A percentile compares a stretch with the other conserved stretches of the same genome.
phyloP scores from a whole-genome alignment of 257 asterid species.

The Marsdenia floribunda region DNA sequence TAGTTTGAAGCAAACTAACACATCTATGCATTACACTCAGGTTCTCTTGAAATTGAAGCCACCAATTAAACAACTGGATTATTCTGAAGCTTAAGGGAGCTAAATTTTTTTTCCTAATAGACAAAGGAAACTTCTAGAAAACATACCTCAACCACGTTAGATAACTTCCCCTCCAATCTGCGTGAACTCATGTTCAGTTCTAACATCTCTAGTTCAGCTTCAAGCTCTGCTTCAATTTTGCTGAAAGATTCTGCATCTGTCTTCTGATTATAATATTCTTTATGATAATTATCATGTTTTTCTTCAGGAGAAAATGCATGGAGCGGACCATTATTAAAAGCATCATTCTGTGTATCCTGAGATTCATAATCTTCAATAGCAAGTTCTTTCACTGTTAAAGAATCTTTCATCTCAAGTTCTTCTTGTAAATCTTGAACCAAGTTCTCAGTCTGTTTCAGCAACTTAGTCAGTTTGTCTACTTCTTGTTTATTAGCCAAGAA shows the following conservation, averaged over 20 bases:
- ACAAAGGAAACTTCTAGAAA: not conserved
- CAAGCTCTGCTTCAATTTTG: slow-evolving; percentile 93
- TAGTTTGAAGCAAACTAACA: not conserved
- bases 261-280: slow-evolving; percentile 30
- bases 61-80: not conserved
- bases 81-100: not conserved
- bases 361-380: slow-evolving; percentile 53
- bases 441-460: slow-evolving; percentile 62
- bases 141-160: slow-evolving; percentile 52
- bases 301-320: slow-evolving; percentile 32
- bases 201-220: slow-evolving; percentile 84
- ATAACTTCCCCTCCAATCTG: slow-evolving; percentile 40
- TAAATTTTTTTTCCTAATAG: not conserved
- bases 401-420: slow-evolving; percentile 90
- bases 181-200: slow-evolving; percentile 56
- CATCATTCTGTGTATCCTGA: slow-evolving; percentile 33
- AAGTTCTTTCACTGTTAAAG: slow-evolving; percentile 77
- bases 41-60: not conserved
- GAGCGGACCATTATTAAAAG: slow-evolving; percentile 21
- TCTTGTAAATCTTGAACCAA: slow-evolving; percentile 92
- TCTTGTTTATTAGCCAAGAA: slow-evolving; percentile 49
- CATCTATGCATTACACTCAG: not conserved
- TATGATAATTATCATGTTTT: slow-evolving; percentile 21
- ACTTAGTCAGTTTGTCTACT: slow-evolving; percentile 44
- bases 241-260: slow-evolving; percentile 61